Base-by-base conservation (phyloP, 805 yeast genomes). In the Blastobotrys peoriensis region DNA sequence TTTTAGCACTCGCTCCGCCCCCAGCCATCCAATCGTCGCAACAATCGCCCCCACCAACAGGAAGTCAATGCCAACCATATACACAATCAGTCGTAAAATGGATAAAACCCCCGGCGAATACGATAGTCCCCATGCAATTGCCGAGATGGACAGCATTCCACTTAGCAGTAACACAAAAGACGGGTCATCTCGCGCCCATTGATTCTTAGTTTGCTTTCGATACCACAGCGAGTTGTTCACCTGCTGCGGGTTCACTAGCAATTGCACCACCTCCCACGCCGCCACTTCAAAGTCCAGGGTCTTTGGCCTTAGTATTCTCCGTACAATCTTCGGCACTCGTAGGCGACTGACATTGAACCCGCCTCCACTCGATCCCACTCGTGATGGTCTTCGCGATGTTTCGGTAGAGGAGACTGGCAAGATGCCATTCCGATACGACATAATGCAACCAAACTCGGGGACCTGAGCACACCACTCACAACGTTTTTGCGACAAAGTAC, bases 161-260 rank as follows among this genome's bases (percentile, higher is more conserved):
- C 84, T 74, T 42, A 88, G 68, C 34, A 89, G 66, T 25, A 89
- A 74, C 49, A 86, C 78, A 58, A 89, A 88, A 21, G 93, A 81
- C 0, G 97, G 97, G 62, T 88, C 97, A 63, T 89, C 96, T 51
- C 97, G 73, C 1, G 95, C 81, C 82, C 94, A 87, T 51, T 78
- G 76, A 54, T 81, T 76, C 57, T 78, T 81, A 2, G 87, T 81
- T 54, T 84, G 91, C 55, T 80, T 83, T 53, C 86, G 88, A 59
- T 85, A 86, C 60, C 85, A 86, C 47, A 86, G 75, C 17, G 88
- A 76, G 51, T 85, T 74, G 67, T 84, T 88, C 57, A 88, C 94
- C 49, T 85, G 80, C 56, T 81, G 77, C 1, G 97, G 97, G 35
- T 81, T 76, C 21, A 79, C 68, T 13, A 88, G 68, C 44, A 88